Evolutionary conservation across 352 stramenopile species (phyloP).

Genomic region (Phytophthora quininea): DNA sequence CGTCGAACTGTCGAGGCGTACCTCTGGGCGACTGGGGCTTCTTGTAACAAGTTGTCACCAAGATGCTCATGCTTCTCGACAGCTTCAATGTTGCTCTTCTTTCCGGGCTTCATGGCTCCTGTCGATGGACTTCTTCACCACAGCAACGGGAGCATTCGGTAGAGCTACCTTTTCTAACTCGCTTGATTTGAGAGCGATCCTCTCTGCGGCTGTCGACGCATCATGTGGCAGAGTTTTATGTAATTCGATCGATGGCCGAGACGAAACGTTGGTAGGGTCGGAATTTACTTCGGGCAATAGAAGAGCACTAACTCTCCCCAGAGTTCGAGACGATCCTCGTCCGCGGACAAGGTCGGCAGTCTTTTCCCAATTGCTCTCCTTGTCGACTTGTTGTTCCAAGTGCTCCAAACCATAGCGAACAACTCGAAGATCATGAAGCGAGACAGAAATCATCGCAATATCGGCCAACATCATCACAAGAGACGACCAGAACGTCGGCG

Average conservation of each 20-base stretch:
- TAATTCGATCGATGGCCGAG: too few relatives aligned
- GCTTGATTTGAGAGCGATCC: too few relatives aligned
- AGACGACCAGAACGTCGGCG: conserved; percentile 21
- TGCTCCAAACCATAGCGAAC: not conserved
- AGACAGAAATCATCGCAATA: not conserved
- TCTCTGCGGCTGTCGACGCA: too few relatives aligned
- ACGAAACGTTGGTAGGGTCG: too few relatives aligned
- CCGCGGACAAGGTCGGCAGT: not conserved
- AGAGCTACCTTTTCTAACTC: too few relatives aligned
- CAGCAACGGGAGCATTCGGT: too few relatives aligned
- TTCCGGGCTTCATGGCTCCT: not conserved
- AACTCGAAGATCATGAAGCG: not conserved
- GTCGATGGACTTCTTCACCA: too few relatives aligned
- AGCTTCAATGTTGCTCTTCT: not conserved
- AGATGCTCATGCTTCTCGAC: not conserved
- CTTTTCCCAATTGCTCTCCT: not conserved
- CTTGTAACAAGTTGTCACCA: not conserved
- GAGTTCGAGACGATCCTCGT: not conserved
- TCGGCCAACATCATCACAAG: not conserved
- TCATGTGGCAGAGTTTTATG: too few relatives aligned
- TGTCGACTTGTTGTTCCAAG: not conserved
- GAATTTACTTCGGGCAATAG: not conserved
- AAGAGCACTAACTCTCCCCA: not conserved
- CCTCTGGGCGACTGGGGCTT: not conserved
- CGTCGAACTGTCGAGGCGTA: not conserved